phyloP scores from a whole-genome alignment of 495 filamentous ascomycete genomes.

The Podospora tetraspora region DNA sequence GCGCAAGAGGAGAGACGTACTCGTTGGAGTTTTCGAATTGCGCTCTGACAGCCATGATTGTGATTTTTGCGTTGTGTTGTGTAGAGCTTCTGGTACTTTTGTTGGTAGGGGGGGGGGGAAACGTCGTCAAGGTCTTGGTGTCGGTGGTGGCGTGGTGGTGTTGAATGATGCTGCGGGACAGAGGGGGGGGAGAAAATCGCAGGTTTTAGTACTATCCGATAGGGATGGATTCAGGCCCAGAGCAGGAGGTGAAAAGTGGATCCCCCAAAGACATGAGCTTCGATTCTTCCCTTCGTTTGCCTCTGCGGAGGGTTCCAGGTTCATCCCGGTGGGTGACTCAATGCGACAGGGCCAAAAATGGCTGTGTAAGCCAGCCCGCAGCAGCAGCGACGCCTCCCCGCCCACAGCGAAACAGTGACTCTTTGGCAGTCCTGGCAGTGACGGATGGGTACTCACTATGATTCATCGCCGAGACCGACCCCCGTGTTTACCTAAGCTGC shows the following conservation, averaged over 20 bases:
- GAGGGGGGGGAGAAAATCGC: conserved; percentile 8
- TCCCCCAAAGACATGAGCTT: neutral
- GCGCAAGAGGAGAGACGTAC: conserved; percentile 48
- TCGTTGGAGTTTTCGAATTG: conserved; percentile 99
- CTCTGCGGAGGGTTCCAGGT: neutral
- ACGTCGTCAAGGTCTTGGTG: neutral
- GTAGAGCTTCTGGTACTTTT: conserved; percentile 6
- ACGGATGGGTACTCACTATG: conserved; percentile 12
- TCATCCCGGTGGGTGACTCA: conserved; percentile 15
- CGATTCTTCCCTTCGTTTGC: neutral
- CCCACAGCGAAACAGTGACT: neutral
- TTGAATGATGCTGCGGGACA: conserved; percentile 12
- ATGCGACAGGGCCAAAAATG: neutral
- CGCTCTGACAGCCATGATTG: conserved; percentile 71
- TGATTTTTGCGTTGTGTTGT: conserved; percentile 8
- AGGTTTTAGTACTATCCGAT: conserved; percentile 7
- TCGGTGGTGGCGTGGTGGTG: conserved; percentile 9
- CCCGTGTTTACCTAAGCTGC: neutral
- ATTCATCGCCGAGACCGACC: conserved; percentile 13
- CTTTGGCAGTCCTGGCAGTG: neutral
- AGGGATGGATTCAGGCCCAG: neutral
- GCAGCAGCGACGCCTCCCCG: neutral
- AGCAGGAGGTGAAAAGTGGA: conserved; percentile 5
- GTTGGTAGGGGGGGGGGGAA: conserved; percentile 6
- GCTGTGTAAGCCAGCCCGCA: neutral